These are phyloP conservation scores for Athelia sp. DNA, from an alignment of 1,284 basidiomycete species.

Conservation along the genomic window DNA sequence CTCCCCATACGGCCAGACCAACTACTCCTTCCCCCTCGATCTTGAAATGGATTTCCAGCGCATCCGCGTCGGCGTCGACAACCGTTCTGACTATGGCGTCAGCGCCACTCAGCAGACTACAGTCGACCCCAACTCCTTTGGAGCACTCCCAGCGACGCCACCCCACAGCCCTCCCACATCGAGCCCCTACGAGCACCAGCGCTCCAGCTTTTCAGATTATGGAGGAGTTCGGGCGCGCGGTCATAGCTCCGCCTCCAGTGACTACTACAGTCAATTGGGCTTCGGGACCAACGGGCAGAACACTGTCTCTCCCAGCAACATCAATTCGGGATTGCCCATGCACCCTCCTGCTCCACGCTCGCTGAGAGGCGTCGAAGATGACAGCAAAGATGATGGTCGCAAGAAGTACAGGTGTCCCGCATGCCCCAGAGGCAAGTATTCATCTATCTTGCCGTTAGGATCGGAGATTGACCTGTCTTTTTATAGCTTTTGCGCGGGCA, in stretches of 20 bases:
- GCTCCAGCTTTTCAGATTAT: conserved; percentile 62
- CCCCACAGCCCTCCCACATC: conserved; percentile 43
- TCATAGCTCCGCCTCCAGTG: conserved; percentile 41
- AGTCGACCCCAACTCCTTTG: conserved; percentile 50
- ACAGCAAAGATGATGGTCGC: conserved; percentile 54
- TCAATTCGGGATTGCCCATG: conserved; percentile 40
- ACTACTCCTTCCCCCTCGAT: conserved; percentile 52
- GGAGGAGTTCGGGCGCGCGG: conserved; percentile 21
- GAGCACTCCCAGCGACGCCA: conserved; percentile 53
- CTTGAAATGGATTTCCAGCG: conserved; percentile 69
- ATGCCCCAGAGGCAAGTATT: conserved; percentile 61
- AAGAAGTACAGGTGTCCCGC: conserved; percentile 71
- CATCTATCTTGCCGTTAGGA: conserved; percentile 5
- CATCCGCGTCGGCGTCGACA: conserved; percentile 44
- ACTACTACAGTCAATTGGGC: conserved; percentile 47
- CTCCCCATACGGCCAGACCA: conserved; percentile 43
- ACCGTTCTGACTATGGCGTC: conserved; percentile 49
- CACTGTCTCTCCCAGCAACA: conserved; percentile 52
- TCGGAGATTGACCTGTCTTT: conserved; percentile 10
- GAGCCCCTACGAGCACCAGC: conserved; percentile 27
- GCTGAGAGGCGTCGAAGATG: conserved; percentile 30
- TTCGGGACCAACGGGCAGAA: conserved; percentile 32
- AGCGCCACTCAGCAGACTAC: conserved; percentile 30
- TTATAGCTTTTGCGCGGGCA: conserved; percentile 77
- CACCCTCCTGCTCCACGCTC: conserved; percentile 37